phyloP scores from a whole-genome alignment of 805 yeast species.

The Metschnikowia matae region DNA sequence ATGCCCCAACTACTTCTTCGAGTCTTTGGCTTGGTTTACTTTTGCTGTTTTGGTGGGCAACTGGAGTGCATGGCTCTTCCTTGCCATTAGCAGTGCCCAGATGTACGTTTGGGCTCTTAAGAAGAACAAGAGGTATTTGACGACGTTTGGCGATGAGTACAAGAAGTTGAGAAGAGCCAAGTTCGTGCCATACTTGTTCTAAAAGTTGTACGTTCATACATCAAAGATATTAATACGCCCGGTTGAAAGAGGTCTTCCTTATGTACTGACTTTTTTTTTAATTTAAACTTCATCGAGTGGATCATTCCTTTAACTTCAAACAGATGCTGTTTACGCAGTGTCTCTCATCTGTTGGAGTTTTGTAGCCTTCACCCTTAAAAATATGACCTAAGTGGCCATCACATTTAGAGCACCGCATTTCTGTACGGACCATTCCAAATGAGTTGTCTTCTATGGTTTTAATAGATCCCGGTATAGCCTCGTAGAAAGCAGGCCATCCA shows the following conservation, averaged over 20 bases:
- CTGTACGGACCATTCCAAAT: conserved; percentile 79
- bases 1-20: conserved; percentile 95
- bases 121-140: conserved; percentile 66
- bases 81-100: conserved; percentile 66
- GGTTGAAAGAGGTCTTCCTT: not conserved
- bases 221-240: not conserved
- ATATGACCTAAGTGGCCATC: conserved; percentile 97
- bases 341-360: conserved; percentile 83
- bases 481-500: conserved; percentile 98
- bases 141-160: conserved; percentile 72
- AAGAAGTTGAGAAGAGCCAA: conserved; percentile 71
- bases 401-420: conserved; percentile 83
- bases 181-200: conserved; percentile 56
- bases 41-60: conserved; percentile 72
- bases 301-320: conserved; percentile 50
- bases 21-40: conserved; percentile 68
- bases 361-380: conserved; percentile 89
- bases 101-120: conserved; percentile 92
- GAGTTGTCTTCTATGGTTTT: conserved; percentile 54
- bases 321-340: conserved; percentile 92
- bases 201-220: not conserved
- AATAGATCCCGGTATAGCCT: conserved; percentile 80
- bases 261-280: not conserved
- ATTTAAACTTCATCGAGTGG: not conserved
- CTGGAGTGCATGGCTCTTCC: conserved; percentile 70